Conservation (phyloP, 352 stramenopile genomes). For the Nannochloropsis limnetica region DNA sequence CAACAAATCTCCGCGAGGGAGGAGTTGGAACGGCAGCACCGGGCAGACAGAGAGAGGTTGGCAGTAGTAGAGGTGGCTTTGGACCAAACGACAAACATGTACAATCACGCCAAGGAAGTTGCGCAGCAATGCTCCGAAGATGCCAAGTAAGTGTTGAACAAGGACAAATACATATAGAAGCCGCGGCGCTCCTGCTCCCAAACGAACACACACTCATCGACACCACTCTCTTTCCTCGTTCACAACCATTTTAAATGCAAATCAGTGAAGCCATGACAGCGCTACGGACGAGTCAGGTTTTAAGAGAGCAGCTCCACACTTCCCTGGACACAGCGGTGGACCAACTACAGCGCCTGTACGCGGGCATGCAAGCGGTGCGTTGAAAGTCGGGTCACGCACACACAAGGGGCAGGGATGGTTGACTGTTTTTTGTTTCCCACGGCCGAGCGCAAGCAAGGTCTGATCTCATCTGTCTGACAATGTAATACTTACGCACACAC, state of each 20-base stretch:
- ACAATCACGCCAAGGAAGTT: background rate
- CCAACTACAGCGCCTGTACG: background rate
- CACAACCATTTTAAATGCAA: background rate
- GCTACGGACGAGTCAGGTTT: background rate
- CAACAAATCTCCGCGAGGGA: background rate
- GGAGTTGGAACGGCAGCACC: background rate
- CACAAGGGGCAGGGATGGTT: background rate
- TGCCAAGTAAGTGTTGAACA: background rate
- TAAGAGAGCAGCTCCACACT: background rate
- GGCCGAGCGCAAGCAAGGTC: background rate
- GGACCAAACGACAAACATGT: background rate
- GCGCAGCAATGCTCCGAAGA: conserved; percentile 20
- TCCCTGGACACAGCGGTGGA: background rate
- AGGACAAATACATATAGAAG: background rate
- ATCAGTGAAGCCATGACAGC: background rate
- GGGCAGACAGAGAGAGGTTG: background rate
- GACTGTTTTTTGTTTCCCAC: background rate
- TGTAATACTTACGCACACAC: background rate
- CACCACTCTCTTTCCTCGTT: background rate
- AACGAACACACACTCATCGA: background rate
- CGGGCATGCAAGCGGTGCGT: background rate
- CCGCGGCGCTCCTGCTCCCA: background rate
- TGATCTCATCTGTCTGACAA: too few relatives aligned
- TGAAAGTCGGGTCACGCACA: background rate
- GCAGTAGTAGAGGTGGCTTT: background rate